Percentiles rank a stretch among this genome's conserved stretches.
These are phyloP conservation scores for Hygrophoropsis aurantiaca DNA, from an alignment of 768 basidiomycete species.

Conservation along the genomic window DNA sequence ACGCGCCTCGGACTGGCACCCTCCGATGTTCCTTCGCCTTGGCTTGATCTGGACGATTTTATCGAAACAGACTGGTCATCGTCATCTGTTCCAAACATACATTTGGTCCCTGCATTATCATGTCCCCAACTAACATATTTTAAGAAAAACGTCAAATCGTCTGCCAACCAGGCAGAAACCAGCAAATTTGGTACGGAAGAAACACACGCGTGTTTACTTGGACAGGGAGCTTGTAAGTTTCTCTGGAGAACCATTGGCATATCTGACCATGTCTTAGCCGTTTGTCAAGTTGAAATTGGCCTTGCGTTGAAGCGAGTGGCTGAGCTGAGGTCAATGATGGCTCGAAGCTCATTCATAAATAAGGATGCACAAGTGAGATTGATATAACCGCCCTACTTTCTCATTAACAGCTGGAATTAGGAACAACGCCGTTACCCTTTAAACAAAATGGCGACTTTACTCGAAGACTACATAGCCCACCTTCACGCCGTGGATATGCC, in stretches of 20 bases:
- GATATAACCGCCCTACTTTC: background rate
- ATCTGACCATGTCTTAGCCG: slow-evolving; percentile 40
- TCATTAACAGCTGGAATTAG: too few relatives aligned
- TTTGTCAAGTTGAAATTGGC: slow-evolving; percentile 61
- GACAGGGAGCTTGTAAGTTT: slow-evolving; percentile 64
- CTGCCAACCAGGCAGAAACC: slow-evolving; percentile 39
- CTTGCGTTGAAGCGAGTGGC: slow-evolving; percentile 55
- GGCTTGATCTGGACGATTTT: slow-evolving; percentile 84
- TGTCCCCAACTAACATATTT: slow-evolving; percentile 86
- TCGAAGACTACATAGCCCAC: slow-evolving; percentile 61
- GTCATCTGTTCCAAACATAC: slow-evolving; percentile 53
- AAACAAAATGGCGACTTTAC: slow-evolving; percentile 54
- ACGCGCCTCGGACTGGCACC: slow-evolving; percentile 25
- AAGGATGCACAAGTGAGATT: too few relatives aligned
- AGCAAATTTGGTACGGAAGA: slow-evolving; percentile 87
- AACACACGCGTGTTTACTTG: slow-evolving; percentile 80
- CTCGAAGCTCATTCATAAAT: slow-evolving; percentile 9
- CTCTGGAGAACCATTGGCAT: background rate
- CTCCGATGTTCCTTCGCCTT: slow-evolving; percentile 47
- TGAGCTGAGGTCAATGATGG: slow-evolving; percentile 37
- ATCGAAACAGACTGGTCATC: slow-evolving; percentile 73
- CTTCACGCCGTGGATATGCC: slow-evolving; percentile 46
- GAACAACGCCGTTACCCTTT: slow-evolving; percentile 24
- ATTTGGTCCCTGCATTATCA: slow-evolving; percentile 68
- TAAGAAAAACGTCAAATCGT: slow-evolving; percentile 52